These are phyloP conservation scores for Amaranthus tricolor DNA, from an alignment of 179 eudicot species.

Conservation along the genomic window DNA sequence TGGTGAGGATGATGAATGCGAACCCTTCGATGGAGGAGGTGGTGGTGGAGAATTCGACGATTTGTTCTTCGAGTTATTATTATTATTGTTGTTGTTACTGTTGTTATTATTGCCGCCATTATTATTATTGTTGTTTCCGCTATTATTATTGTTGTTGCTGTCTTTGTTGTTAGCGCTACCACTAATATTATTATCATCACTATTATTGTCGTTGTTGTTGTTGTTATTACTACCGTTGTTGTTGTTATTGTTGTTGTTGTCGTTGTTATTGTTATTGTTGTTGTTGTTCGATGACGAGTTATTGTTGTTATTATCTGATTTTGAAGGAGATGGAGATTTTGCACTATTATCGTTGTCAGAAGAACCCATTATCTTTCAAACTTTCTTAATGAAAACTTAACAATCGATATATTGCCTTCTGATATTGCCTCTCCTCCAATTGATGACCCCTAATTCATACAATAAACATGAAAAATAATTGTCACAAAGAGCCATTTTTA, in stretches of 20 bases:
- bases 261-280: background rate
- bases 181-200: background rate
- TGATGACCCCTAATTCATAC: slow-evolving; percentile 24
- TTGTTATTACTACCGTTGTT: too few relatives aligned
- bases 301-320: too few relatives aligned
- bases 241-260: background rate
- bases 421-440: slow-evolving; percentile 43
- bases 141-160: background rate
- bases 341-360: slow-evolving; percentile 13
- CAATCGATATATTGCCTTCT: background rate
- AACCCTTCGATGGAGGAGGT: slow-evolving; percentile 7
- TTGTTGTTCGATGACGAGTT: background rate
- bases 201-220: background rate
- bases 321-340: slow-evolving; percentile 5
- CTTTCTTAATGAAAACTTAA: background rate
- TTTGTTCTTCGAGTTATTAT: slow-evolving; percentile 16
- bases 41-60: slow-evolving; percentile 26
- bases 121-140: background rate
- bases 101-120: background rate
- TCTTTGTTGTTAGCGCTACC: background rate
- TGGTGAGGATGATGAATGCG: slow-evolving; percentile 14
- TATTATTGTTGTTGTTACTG: background rate
- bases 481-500: too few relatives aligned
- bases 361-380: slow-evolving; percentile 12
- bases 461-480: background rate